These are phyloP conservation scores for Pneumocystis canis DNA, from an alignment of 1,139 yeast genomes.

Conservation along the genomic window DNA sequence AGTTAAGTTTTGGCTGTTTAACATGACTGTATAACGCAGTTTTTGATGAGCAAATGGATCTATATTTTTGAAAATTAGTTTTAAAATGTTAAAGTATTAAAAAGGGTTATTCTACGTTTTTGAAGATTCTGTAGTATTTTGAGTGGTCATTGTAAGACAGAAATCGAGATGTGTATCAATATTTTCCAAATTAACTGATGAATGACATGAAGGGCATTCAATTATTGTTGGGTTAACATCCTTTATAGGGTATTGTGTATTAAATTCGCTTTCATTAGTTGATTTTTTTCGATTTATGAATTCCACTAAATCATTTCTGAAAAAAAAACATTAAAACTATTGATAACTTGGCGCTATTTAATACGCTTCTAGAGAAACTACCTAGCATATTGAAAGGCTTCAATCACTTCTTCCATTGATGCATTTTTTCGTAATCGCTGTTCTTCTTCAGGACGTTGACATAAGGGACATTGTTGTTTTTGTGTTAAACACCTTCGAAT, in stretches of 20 bases:
- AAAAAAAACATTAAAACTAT: background rate
- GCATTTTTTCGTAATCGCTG: constrained; percentile 54
- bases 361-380: background rate
- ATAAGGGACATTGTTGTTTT: constrained; percentile 61
- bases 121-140: background rate
- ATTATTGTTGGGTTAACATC: background rate
- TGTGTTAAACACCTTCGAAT: constrained; percentile 54
- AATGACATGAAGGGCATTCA: constrained; percentile 16
- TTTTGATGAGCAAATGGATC: background rate
- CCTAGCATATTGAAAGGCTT: constrained; percentile 30
- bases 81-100: background rate
- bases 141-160: constrained; percentile 2
- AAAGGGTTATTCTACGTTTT: too few relatives aligned
- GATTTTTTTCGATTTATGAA: background rate
- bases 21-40: background rate
- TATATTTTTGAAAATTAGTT: background rate
- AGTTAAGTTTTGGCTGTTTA: constrained; percentile 45
- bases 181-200: constrained; percentile 12
- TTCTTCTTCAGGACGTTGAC: constrained; percentile 58
- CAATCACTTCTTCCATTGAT: constrained; percentile 57
- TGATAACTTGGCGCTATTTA: background rate
- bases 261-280: background rate
- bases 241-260: background rate
- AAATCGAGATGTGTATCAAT: constrained; percentile 13
- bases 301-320: background rate